Percentiles rank a stretch among this genome's conserved stretches.
These are phyloP conservation scores for Trypanosoma scelopori DNA, from an alignment of 208 protist genomes.

Conservation along the genomic window DNA sequence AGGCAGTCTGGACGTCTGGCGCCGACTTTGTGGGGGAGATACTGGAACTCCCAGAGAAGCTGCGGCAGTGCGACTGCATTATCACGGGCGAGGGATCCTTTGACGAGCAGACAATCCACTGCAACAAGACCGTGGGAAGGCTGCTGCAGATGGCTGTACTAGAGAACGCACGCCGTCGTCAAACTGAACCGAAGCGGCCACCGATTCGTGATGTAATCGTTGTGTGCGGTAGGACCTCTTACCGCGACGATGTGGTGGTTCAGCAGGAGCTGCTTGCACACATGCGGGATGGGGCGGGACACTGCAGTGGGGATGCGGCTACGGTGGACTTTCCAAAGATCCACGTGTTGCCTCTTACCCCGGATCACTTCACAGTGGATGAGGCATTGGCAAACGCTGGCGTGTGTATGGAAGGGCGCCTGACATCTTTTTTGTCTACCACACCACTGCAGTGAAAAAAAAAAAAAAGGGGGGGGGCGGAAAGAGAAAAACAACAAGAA, in stretches of 20 bases:
- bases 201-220: slow-evolving; percentile 8
- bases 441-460: too few relatives aligned
- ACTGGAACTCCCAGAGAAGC: slow-evolving; percentile 27
- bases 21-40: slow-evolving; percentile 61
- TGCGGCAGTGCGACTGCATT: slow-evolving; percentile 34
- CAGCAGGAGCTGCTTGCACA: slow-evolving; percentile 1
- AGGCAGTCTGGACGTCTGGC: slow-evolving; percentile 47
- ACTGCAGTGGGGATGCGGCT: not conserved
- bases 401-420: slow-evolving; percentile 4
- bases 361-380: slow-evolving; percentile 8
- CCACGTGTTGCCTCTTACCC: slow-evolving; percentile 18
- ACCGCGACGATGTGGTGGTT: slow-evolving; percentile 1
- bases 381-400: slow-evolving; percentile 10
- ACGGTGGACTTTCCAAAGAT: slow-evolving; percentile 4
- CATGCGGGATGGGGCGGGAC: not conserved
- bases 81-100: slow-evolving; percentile 82
- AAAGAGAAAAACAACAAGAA: too few relatives aligned
- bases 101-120: slow-evolving; percentile 63
- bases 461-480: too few relatives aligned
- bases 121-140: slow-evolving; percentile 67
- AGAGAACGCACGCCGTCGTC: slow-evolving; percentile 45
- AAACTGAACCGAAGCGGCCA: slow-evolving; percentile 7
- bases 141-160: slow-evolving; percentile 71
- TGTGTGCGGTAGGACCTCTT: slow-evolving; percentile 9
- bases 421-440: not conserved